Percentiles rank a stretch among this genome's conserved stretches.
Conservation (phyloP, 2,329 filamentous ascomycete species). For the Ophiostoma tasmaniense region DNA sequence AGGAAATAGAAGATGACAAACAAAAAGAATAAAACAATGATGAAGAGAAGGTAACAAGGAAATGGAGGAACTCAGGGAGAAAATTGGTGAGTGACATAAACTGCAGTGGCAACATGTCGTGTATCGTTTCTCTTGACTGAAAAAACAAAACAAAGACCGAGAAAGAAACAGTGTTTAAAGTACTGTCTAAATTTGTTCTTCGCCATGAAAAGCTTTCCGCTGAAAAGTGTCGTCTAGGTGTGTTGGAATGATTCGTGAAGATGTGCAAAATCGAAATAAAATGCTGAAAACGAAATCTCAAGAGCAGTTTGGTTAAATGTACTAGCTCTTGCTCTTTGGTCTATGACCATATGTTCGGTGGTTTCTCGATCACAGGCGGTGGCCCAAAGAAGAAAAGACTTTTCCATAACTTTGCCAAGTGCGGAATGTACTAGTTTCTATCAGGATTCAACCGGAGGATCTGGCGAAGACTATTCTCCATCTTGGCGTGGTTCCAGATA, state of each 20-base stretch:
- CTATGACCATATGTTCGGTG: not conserved
- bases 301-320: conserved; percentile 12
- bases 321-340: conserved; percentile 11
- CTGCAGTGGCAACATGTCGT: not conserved
- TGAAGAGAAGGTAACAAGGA: not conserved
- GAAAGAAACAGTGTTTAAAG: not conserved
- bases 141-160: not conserved
- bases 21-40: not conserved
- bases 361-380: not conserved
- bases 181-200: not conserved
- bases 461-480: conserved; percentile 47
- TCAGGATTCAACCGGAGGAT: conserved; percentile 37
- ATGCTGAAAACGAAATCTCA: conserved; percentile 1
- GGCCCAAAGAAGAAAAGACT: not conserved
- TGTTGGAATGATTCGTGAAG: not conserved
- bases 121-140: not conserved
- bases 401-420: not conserved
- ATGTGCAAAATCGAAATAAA: conserved; percentile 3
- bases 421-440: not conserved
- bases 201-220: not conserved
- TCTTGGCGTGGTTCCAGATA: conserved; percentile 27
- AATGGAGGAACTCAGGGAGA: conserved; percentile 1
- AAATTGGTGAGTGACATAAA: not conserved
- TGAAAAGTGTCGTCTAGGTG: not conserved
- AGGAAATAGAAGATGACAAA: not conserved